phyloP scores from a whole-genome alignment of 352 stramenopile species.

The Albugo candida region DNA sequence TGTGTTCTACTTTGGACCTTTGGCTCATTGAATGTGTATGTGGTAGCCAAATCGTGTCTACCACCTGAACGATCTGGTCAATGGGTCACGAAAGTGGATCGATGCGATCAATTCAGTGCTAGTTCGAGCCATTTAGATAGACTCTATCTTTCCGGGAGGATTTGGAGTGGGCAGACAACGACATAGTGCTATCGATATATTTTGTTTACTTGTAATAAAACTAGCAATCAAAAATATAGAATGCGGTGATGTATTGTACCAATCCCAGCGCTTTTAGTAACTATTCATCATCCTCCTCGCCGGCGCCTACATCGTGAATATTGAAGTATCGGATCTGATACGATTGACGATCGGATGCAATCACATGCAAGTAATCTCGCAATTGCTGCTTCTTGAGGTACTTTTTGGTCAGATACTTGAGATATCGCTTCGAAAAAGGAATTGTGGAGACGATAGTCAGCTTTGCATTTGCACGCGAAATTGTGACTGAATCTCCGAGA shows the following conservation, averaged over 20 bases:
- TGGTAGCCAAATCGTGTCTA: slow-evolving; percentile 67
- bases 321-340: slow-evolving; percentile 99
- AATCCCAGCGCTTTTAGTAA: not conserved
- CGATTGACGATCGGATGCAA: slow-evolving; percentile 95
- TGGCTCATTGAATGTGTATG: not conserved
- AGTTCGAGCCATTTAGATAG: slow-evolving; percentile 30
- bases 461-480: slow-evolving; percentile 93
- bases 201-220: too few species aligned
- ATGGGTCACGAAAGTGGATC: slow-evolving; percentile 80
- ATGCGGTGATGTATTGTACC: too few species aligned
- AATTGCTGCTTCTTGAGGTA: slow-evolving; percentile 99
- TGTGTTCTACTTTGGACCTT: not conserved
- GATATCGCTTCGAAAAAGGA: slow-evolving; percentile 95
- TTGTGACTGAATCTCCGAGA: slow-evolving; percentile 87
- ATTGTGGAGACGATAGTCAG: slow-evolving; percentile 88
- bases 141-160: too few species aligned
- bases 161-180: too few species aligned
- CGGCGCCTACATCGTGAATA: slow-evolving; percentile 82
- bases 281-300: slow-evolving; percentile 77
- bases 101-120: slow-evolving; percentile 73
- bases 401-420: slow-evolving; percentile 99
- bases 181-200: too few species aligned
- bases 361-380: slow-evolving; percentile 98
- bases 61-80: slow-evolving; percentile 75
- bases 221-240: too few species aligned